Percentiles rank a stretch among this genome's conserved stretches.
Conservation (phyloP, 192 early-diverging fungal genomes). For the Allomyces arbusculus region DNA sequence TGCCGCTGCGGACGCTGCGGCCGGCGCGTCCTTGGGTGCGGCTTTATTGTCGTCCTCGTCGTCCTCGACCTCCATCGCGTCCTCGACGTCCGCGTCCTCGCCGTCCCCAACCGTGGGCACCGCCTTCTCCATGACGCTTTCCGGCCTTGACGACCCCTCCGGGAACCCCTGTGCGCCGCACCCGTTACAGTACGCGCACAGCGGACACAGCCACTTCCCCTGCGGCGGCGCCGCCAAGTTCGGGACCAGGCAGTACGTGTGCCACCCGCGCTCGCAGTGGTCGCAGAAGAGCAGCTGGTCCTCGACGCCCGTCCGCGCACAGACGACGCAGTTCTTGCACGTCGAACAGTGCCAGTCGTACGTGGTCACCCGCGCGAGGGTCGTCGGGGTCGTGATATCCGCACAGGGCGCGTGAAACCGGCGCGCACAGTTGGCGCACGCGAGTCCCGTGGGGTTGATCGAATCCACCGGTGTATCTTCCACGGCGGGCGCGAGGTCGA, state of each 20-base stretch:
- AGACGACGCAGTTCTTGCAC: conserved; percentile 26
- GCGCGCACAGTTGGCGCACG: neutral
- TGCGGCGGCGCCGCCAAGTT: conserved; percentile 19
- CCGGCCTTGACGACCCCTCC: neutral
- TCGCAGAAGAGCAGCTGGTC: conserved; percentile 30
- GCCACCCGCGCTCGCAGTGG: conserved; percentile 30
- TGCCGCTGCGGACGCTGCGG: neutral
- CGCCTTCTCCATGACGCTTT: neutral
- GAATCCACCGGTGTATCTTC: no score
- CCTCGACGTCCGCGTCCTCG: neutral
- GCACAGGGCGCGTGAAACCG: conserved; percentile 22
- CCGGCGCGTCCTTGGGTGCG: neutral
- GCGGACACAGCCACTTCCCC: conserved; percentile 10
- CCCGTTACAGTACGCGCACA: neutral
- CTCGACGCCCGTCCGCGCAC: conserved; percentile 26
- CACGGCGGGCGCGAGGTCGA: no score
- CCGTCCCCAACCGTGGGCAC: neutral
- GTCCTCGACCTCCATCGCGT: neutral
- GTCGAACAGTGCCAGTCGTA: conserved; percentile 26
- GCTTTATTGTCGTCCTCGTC: neutral
- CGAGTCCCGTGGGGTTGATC: neutral
- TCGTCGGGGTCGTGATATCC: conserved; percentile 19
- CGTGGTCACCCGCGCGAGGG: conserved; percentile 17
- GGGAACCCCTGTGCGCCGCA: neutral
- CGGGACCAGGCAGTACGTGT: conserved; percentile 27